phyloP scores from a whole-genome alignment of 208 protist genomes.

The Trypanosoma caninum region DNA sequence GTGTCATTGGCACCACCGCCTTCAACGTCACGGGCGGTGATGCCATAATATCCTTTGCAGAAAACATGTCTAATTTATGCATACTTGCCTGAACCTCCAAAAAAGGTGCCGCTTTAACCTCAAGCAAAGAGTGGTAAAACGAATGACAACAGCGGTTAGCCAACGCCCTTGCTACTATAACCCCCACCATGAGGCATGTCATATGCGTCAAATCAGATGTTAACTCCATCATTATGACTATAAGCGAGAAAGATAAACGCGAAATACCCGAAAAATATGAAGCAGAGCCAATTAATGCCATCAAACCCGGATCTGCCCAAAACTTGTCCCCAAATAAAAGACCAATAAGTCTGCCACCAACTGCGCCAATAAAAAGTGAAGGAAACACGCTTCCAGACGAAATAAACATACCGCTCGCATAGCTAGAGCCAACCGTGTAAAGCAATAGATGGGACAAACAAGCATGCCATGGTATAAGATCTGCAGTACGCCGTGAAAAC shows the following conservation, averaged over 20 bases:
- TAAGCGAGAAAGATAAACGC: slow-evolving; percentile 78
- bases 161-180: slow-evolving; percentile 77
- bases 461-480: slow-evolving; percentile 38
- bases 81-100: slow-evolving; percentile 51
- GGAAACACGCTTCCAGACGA: slow-evolving; percentile 72
- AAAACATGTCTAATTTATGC: slow-evolving; percentile 51
- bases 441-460: slow-evolving; percentile 51
- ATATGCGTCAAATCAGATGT: slow-evolving; percentile 83
- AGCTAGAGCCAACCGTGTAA: slow-evolving; percentile 64
- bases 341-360: slow-evolving; percentile 44
- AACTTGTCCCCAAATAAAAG: slow-evolving; percentile 34
- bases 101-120: slow-evolving; percentile 76
- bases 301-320: slow-evolving; percentile 73
- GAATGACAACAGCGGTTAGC: slow-evolving; percentile 72
- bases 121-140: slow-evolving; percentile 74
- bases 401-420: slow-evolving; percentile 69
- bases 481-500: slow-evolving; percentile 51
- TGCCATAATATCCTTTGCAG: slow-evolving; percentile 77
- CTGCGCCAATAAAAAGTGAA: slow-evolving; percentile 51
- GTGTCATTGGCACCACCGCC: slow-evolving; percentile 45
- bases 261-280: slow-evolving; percentile 82
- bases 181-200: slow-evolving; percentile 79
- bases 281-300: slow-evolving; percentile 77
- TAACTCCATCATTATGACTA: slow-evolving; percentile 89
- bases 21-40: slow-evolving; percentile 44